phyloP scores from a whole-genome alignment of 371 early-diverging fungal genomes.

The Mucor saturninus region DNA sequence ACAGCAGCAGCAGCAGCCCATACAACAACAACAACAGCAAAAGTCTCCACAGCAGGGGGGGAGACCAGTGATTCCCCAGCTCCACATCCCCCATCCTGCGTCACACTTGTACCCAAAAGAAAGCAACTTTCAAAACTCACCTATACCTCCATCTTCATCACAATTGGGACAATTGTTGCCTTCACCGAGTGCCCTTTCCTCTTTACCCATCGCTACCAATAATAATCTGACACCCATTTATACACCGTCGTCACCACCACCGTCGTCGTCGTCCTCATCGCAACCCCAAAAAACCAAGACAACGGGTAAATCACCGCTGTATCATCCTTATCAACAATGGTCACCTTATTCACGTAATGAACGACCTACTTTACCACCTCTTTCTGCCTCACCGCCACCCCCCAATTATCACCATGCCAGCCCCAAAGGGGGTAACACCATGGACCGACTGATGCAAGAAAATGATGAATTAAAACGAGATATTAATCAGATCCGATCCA shows the following conservation, averaged over 20 bases:
- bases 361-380: slow-evolving; percentile 15
- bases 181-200: slow-evolving; percentile 35
- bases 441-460: slow-evolving; percentile 26
- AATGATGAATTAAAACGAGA: slow-evolving; percentile 33
- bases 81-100: slow-evolving; percentile 33
- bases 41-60: background rate
- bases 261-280: slow-evolving; percentile 18
- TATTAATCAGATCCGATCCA: slow-evolving; percentile 24
- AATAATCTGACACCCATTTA: slow-evolving; percentile 26
- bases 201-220: slow-evolving; percentile 23
- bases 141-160: slow-evolving; percentile 11
- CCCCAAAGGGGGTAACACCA: background rate
- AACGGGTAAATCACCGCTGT: slow-evolving; percentile 8
- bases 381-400: slow-evolving; percentile 19
- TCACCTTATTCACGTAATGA: slow-evolving; percentile 18
- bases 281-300: background rate
- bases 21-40: slow-evolving; percentile 5
- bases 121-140: slow-evolving; percentile 1
- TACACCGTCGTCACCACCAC: slow-evolving; percentile 28
- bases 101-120: slow-evolving; percentile 31
- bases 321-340: slow-evolving; percentile 25
- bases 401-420: background rate
- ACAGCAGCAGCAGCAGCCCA: slow-evolving; percentile 11
- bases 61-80: slow-evolving; percentile 32
- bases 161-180: slow-evolving; percentile 23